These are phyloP conservation scores for Rutstroemia sp. DNA, from an alignment of 2,329 filamentous ascomycete genomes.

Conservation along the genomic window DNA sequence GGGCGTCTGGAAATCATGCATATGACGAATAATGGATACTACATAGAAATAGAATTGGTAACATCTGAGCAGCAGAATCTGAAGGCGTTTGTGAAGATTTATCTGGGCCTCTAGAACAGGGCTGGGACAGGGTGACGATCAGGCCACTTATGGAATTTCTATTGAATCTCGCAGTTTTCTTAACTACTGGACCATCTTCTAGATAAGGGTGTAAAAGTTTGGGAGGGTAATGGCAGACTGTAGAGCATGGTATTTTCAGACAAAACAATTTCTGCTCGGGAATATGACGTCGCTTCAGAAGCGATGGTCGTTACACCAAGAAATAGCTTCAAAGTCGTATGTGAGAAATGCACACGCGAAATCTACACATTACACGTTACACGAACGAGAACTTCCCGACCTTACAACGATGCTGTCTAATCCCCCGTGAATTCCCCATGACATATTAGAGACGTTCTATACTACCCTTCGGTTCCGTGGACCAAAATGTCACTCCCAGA, in stretches of 20 bases:
- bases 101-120: too few relatives aligned
- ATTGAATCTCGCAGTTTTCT: too few relatives aligned
- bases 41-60: constrained; percentile 9
- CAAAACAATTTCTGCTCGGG: too few relatives aligned
- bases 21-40: constrained; percentile 23
- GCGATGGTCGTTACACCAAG: too few relatives aligned
- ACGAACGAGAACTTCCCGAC: not conserved
- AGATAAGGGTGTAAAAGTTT: too few relatives aligned
- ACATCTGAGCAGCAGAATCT: not conserved
- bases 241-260: too few relatives aligned
- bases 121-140: too few relatives aligned
- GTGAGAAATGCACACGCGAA: not conserved
- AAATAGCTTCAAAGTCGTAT: not conserved
- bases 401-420: not conserved
- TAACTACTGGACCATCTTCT: too few relatives aligned
- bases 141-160: too few relatives aligned
- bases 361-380: not conserved
- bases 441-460: not conserved
- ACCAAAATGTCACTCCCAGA: constrained; percentile 6
- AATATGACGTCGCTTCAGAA: too few relatives aligned
- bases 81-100: not conserved
- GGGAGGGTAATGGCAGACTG: too few relatives aligned
- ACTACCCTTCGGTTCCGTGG: not conserved
- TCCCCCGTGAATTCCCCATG: not conserved
- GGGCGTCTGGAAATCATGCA: constrained; percentile 12